These are phyloP conservation scores for Calonectria pseudoreteaudii DNA, from an alignment of 2,329 filamentous ascomycete species.

Conservation along the genomic window DNA sequence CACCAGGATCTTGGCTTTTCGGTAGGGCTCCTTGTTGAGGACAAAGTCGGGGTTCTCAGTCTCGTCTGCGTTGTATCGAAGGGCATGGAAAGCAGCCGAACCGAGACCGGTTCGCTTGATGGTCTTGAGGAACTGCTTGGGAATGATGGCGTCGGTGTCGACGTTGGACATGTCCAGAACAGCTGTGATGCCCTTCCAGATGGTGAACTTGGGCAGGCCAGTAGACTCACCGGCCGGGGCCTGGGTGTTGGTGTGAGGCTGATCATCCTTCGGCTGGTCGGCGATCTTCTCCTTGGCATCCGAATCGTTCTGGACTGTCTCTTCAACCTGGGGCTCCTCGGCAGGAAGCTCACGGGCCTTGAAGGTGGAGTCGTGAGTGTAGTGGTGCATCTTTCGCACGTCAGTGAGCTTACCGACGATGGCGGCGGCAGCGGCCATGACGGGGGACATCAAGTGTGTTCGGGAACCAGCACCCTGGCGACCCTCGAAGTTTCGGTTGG, in stretches of 20 bases:
- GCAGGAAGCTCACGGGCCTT: slow-evolving; percentile 60
- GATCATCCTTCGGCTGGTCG: slow-evolving; percentile 73
- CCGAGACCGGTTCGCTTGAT: slow-evolving; percentile 98
- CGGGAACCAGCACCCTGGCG: slow-evolving; percentile 91
- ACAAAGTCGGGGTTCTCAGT: slow-evolving; percentile 84
- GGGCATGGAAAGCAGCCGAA: slow-evolving; percentile 85
- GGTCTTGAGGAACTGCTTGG: slow-evolving; percentile 99
- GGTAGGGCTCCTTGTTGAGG: slow-evolving; percentile 91
- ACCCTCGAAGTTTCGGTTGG: slow-evolving; percentile 97
- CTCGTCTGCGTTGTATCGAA: slow-evolving; percentile 81
- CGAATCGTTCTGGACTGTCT: slow-evolving; percentile 63
- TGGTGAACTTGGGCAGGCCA: slow-evolving; percentile 86
- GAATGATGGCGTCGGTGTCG: slow-evolving; percentile 99
- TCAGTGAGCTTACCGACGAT: slow-evolving; percentile 93
- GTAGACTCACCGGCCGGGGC: slow-evolving; percentile 56
- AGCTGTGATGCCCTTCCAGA: slow-evolving; percentile 87
- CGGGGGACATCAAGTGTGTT: slow-evolving; percentile 96
- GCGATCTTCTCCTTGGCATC: slow-evolving; percentile 64
- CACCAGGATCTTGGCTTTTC: slow-evolving; percentile 87
- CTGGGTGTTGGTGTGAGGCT: slow-evolving; percentile 73
- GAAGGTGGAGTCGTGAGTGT: slow-evolving; percentile 70
- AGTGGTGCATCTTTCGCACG: slow-evolving; percentile 81
- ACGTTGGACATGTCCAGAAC: slow-evolving; percentile 90
- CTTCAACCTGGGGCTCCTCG: slow-evolving; percentile 63
- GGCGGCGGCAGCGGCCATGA: slow-evolving; percentile 93